Percentiles rank a stretch among this genome's conserved stretches.
These are phyloP conservation scores for Pulicaria dysenterica DNA, from an alignment of 129 eudicot genomes.

Conservation along the genomic window DNA sequence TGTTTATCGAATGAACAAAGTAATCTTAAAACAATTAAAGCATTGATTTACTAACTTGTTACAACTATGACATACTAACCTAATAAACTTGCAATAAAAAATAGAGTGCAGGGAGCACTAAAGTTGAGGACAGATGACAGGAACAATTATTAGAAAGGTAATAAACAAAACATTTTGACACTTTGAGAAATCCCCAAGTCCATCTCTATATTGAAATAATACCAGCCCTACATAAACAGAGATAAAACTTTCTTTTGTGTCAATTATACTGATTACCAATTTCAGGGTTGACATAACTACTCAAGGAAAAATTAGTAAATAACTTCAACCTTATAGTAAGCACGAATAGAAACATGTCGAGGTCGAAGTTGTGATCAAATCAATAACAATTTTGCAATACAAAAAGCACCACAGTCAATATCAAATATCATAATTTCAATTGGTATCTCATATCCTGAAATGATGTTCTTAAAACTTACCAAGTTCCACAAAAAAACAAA, in stretches of 20 bases:
- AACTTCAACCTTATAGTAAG: conserved; percentile 2
- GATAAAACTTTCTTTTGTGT: conserved; percentile 1
- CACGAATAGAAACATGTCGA: conserved; percentile 9
- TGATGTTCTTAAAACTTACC: not conserved
- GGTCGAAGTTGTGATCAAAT: not conserved
- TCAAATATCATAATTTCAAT: not conserved
- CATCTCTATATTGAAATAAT: not conserved
- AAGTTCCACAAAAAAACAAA: not conserved
- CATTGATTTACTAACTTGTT: not conserved
- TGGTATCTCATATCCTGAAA: not conserved
- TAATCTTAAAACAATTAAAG: not conserved
- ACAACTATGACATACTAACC: not conserved
- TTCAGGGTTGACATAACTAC: not conserved
- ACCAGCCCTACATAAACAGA: conserved; percentile 15
- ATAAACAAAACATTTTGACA: conserved; percentile 6
- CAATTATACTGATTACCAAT: conserved; percentile 6
- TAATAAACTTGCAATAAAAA: not conserved
- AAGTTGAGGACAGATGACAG: not conserved
- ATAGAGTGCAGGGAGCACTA: not conserved
- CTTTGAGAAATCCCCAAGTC: conserved; percentile 11
- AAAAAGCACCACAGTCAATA: not conserved
- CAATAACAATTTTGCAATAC: conserved; percentile 6
- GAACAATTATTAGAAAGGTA: conserved; percentile 1
- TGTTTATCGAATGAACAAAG: not conserved
- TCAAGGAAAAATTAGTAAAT: not conserved